Percentiles rank a stretch among this genome's conserved stretches.
phyloP scores from a whole-genome alignment of 2,329 filamentous ascomycete species.

The Clonostachys rhizophaga region DNA sequence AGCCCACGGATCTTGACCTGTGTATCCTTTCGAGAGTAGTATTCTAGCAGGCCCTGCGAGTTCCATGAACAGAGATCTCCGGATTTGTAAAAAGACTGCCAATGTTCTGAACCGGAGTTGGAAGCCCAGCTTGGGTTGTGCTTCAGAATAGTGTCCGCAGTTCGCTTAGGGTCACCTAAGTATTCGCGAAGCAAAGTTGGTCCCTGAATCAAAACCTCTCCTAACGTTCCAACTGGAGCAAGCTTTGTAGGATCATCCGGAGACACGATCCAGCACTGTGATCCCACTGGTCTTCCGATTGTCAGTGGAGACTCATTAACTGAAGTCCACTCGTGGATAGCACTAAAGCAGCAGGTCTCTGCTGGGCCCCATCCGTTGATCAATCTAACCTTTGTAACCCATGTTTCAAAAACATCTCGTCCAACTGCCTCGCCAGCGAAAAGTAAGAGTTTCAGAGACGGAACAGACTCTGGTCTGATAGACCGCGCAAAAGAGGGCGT shows the following conservation, averaged over 20 bases:
- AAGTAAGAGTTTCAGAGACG: conserved; percentile 1
- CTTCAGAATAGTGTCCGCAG: conserved; percentile 12
- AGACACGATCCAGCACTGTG: conserved; percentile 5
- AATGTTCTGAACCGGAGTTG: background rate
- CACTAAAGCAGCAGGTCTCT: conserved; percentile 5
- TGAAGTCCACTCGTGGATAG: conserved; percentile 2
- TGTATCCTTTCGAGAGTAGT: background rate
- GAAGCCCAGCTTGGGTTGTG: background rate
- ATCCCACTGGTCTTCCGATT: conserved; percentile 5
- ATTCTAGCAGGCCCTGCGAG: background rate
- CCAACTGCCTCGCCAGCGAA: conserved; percentile 4
- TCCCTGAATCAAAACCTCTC: conserved; percentile 8
- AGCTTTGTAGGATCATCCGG: conserved; percentile 1
- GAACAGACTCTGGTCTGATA: background rate
- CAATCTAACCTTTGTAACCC: conserved; percentile 2
- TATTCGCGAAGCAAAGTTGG: conserved; percentile 41
- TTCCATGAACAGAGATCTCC: background rate
- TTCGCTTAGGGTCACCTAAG: conserved; percentile 22
- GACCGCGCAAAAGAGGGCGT: background rate
- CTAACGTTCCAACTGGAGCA: conserved; percentile 5
- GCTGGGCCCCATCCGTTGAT: conserved; percentile 6
- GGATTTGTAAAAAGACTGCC: background rate
- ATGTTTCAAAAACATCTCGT: conserved; percentile 4
- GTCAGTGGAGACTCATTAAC: background rate
- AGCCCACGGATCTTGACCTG: conserved; percentile 2